These are phyloP conservation scores for Geopyxis carbonaria DNA, from an alignment of 495 filamentous ascomycete genomes.

Conservation along the genomic window DNA sequence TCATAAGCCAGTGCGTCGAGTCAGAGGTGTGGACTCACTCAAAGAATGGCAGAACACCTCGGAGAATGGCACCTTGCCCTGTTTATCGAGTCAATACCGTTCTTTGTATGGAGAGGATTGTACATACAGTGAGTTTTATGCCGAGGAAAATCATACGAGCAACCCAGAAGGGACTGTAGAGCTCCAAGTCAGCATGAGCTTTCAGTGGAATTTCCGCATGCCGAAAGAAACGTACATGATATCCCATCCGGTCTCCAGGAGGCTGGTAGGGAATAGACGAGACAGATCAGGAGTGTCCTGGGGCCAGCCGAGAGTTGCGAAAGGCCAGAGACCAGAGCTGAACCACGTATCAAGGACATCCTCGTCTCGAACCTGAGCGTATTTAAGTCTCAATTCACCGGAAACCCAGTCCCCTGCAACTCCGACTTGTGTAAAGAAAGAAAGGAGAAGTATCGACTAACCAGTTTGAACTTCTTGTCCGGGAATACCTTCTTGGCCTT, in stretches of 20 bases:
- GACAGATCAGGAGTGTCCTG: slow-evolving; percentile 30
- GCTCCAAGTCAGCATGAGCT: slow-evolving; percentile 27
- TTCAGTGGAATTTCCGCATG: not conserved
- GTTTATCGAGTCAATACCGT: too few relatives aligned
- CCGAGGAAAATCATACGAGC: slow-evolving; percentile 53
- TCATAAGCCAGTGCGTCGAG: too few relatives aligned
- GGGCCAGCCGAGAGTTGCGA: slow-evolving; percentile 50
- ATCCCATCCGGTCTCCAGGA: slow-evolving; percentile 52
- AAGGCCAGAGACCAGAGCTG: slow-evolving; percentile 49
- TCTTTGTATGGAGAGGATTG: too few relatives aligned
- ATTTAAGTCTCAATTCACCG: slow-evolving; percentile 32
- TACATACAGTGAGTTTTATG: slow-evolving; percentile 46
- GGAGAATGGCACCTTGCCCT: slow-evolving; percentile 46
- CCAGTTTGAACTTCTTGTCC: slow-evolving; percentile 50
- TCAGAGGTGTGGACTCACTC: too few relatives aligned
- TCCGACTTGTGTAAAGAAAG: too few relatives aligned
- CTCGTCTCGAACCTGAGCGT: slow-evolving; percentile 40
- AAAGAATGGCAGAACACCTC: slow-evolving; percentile 53
- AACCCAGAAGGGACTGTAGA: slow-evolving; percentile 61
- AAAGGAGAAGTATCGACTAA: too few relatives aligned
- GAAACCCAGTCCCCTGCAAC: too few relatives aligned
- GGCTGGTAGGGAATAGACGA: slow-evolving; percentile 47
- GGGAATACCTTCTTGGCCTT: slow-evolving; percentile 52
- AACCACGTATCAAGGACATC: slow-evolving; percentile 60
- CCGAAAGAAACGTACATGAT: slow-evolving; percentile 32